Evolutionary conservation across 441 rosid genomes (phyloP), one percentile per base, ranked within the genome.

Genomic region (Cnidoscolus chayamansa): DNA sequence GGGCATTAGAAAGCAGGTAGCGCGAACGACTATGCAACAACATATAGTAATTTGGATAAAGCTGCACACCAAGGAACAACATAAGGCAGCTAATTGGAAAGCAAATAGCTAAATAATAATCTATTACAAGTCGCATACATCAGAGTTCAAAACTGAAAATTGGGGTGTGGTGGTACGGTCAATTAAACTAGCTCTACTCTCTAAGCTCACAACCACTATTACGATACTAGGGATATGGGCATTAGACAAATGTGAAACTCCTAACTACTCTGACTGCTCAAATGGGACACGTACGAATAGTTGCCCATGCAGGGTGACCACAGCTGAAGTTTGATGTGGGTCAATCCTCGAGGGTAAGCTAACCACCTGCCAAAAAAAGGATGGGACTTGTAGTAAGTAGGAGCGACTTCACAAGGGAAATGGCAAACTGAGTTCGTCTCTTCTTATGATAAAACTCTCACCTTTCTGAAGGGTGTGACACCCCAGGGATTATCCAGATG

Each of bases 401-500:
- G 25, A 25, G 45, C 6, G 45, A 40, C 7, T 40, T 40, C 7
- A 40, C 7, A 40, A 40, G 6, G 31, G 7, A 15, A 13, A 4
- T 0, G 15, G 0, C 16, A 0, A 7, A 0, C 15, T 25, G 4
- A 40, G 45, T 40, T 40, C 45, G 45, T 40, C 45, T 40, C 56
- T 65, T 62, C 66, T 32, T 67, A 49, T 32, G 67, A 68, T 72
- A 58, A 40, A 35, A 53, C 16, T 30, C 45, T 40, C 73, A 88
- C 95, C 95, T 93, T 90, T 69, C 81, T 88, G 82, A 93, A 93
- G 10, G 97, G 87, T 45, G 93, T 87, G 60, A 89, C 84, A 12
- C 97, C 98, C 97, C 98, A 93, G 54, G 94, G 97, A 81, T 88
- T 89, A 73, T 93, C 90, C 70, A 78, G 83, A 68, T 93, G 88